Evolutionary conservation across 179 eudicot genomes (phyloP).

Genomic region (Spinacia oleracea): DNA sequence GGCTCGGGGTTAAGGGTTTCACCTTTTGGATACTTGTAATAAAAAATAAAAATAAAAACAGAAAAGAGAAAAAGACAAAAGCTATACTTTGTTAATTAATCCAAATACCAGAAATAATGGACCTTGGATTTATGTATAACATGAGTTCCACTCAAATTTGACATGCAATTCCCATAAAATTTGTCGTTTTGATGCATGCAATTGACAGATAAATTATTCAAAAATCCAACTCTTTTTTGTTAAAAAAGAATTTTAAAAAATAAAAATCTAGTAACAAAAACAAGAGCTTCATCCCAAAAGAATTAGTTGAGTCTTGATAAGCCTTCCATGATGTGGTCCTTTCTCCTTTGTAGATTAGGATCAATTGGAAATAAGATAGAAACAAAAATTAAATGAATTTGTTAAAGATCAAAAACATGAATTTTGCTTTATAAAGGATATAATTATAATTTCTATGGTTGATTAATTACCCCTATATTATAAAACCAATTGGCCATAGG

Average conservation of each 20-base stretch:
- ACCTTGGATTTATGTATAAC: conserved; percentile 30
- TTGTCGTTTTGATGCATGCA: conserved; percentile 39
- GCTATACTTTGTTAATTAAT: conserved; percentile 18
- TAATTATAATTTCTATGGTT: not conserved
- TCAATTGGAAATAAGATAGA: not conserved
- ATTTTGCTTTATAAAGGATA: not conserved
- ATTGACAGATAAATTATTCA: conserved; percentile 20
- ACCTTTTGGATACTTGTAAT: too few species aligned
- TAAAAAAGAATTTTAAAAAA: not conserved
- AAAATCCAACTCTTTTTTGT: not conserved
- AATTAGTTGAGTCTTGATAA: conserved; percentile 36
- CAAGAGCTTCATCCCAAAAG: conserved; percentile 31
- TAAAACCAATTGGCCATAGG: too few species aligned
- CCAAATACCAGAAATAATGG: not conserved
- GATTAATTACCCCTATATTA: not conserved
- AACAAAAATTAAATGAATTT: not conserved
- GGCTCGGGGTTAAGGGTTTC: too few species aligned
- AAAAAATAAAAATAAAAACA: conserved; percentile 14
- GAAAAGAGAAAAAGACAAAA: conserved; percentile 32
- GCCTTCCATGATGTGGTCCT: conserved; percentile 29
- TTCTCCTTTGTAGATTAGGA: conserved; percentile 22
- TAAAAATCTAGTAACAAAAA: not conserved
- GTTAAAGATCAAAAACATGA: not conserved
- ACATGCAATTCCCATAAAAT: conserved; percentile 13
- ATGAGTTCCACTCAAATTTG: conserved; percentile 18